A percentile compares a stretch with the other conserved stretches of the same genome.
phyloP scores from a whole-genome alignment of 495 filamentous ascomycete genomes.

The Clohesyomyces aquaticus region DNA sequence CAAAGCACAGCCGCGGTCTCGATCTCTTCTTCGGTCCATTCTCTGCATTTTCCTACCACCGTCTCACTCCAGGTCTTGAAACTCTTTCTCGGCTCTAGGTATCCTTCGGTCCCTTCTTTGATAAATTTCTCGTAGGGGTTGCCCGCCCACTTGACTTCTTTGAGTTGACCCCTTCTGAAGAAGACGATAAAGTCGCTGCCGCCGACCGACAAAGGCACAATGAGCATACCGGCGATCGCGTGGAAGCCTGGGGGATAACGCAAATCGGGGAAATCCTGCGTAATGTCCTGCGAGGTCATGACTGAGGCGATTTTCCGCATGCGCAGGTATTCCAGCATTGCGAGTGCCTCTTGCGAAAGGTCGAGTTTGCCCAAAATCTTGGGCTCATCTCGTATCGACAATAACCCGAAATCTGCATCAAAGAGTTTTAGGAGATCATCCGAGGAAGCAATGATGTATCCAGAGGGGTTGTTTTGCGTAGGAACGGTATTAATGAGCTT shows the following conservation, averaged over 20 bases:
- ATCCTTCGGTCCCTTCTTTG: conserved; percentile 67
- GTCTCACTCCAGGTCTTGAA: conserved; percentile 79
- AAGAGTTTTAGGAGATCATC: conserved; percentile 86
- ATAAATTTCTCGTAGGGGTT: conserved; percentile 86
- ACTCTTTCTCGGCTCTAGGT: conserved; percentile 74
- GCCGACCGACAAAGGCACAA: conserved; percentile 78
- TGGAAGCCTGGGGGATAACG: conserved; percentile 79
- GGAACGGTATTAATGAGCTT: conserved; percentile 81
- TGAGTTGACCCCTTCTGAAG: conserved; percentile 77
- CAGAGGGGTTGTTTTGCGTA: conserved; percentile 80
- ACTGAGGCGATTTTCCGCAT: conserved; percentile 78
- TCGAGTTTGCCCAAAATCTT: conserved; percentile 79
- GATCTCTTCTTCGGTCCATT: conserved; percentile 76
- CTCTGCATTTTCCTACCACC: conserved; percentile 72
- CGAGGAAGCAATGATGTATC: conserved; percentile 89
- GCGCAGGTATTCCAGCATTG: conserved; percentile 83
- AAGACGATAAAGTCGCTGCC: conserved; percentile 91
- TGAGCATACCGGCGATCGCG: conserved; percentile 76
- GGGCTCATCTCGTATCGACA: conserved; percentile 85
- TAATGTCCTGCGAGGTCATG: conserved; percentile 75
- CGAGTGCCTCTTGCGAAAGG: conserved; percentile 81
- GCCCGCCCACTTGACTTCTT: conserved; percentile 88
- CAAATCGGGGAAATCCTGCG: conserved; percentile 80
- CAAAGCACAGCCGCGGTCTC: conserved; percentile 90
- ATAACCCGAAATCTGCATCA: conserved; percentile 83